phyloP scores from a whole-genome alignment of 2,329 filamentous ascomycete genomes.

The Helotiales sp. region DNA sequence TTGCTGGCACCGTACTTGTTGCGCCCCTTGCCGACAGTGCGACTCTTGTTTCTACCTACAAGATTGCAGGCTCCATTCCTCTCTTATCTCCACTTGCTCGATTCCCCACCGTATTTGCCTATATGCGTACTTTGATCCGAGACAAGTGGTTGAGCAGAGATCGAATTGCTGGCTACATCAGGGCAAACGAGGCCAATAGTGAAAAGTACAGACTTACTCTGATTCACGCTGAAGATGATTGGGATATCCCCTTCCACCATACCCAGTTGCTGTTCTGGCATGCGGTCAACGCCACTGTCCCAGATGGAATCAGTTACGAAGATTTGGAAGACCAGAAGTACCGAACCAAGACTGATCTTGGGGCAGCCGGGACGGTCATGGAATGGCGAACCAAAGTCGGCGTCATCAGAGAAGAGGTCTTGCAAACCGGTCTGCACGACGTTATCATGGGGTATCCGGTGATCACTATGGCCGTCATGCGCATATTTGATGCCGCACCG shows the following conservation, averaged over 20 bases:
- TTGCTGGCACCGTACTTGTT: slow-evolving; percentile 60
- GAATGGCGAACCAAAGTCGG: slow-evolving; percentile 54
- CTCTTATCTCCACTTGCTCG: slow-evolving; percentile 74
- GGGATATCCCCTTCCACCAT: slow-evolving; percentile 77
- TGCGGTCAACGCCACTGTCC: slow-evolving; percentile 55
- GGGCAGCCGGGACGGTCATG: slow-evolving; percentile 55
- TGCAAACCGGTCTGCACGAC: slow-evolving; percentile 62
- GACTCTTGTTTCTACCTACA: slow-evolving; percentile 60
- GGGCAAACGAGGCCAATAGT: slow-evolving; percentile 42
- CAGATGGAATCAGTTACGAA: slow-evolving; percentile 47
- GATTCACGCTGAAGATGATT: slow-evolving; percentile 80
- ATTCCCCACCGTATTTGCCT: slow-evolving; percentile 56
- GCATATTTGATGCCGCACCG: slow-evolving; percentile 48
- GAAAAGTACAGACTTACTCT: slow-evolving; percentile 62
- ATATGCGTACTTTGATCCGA: slow-evolving; percentile 53
- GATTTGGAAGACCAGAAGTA: slow-evolving; percentile 53
- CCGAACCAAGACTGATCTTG: slow-evolving; percentile 47
- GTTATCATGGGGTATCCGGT: slow-evolving; percentile 62
- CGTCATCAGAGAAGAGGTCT: slow-evolving; percentile 57
- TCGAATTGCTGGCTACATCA: slow-evolving; percentile 52
- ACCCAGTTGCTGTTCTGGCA: slow-evolving; percentile 67
- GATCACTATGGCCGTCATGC: slow-evolving; percentile 55
- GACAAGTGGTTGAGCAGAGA: slow-evolving; percentile 59
- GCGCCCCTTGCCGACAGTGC: slow-evolving; percentile 62
- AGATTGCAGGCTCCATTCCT: slow-evolving; percentile 67